A percentile compares a stretch with the other conserved stretches of the same genome.
phyloP scores from a whole-genome alignment of 345 rosid genomes.

The Mangifera indica region DNA sequence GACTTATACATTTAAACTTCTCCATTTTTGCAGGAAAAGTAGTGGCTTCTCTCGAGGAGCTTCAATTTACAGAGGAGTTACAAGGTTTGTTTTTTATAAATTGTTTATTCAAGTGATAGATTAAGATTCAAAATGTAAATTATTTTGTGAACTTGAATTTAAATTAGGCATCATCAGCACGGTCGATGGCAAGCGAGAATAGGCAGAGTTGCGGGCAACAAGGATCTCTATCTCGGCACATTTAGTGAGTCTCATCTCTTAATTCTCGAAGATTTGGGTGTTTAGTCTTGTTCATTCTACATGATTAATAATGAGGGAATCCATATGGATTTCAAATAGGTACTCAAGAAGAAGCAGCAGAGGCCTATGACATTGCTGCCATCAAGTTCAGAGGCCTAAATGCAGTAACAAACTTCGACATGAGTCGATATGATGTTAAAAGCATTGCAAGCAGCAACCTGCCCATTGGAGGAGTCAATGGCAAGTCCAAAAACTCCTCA shows the following conservation, averaged over 20 bases:
- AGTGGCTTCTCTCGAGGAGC: slow-evolving; percentile 99
- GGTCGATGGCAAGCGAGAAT: slow-evolving; percentile 99
- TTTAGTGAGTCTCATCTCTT: slow-evolving; percentile 57
- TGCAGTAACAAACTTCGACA: slow-evolving; percentile 92
- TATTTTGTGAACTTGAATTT: neutral
- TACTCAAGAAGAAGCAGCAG: slow-evolving; percentile 97
- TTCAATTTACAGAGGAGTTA: slow-evolving; percentile 94
- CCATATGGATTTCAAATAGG: slow-evolving; percentile 31
- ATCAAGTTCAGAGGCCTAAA: slow-evolving; percentile 87
- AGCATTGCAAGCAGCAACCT: slow-evolving; percentile 80
- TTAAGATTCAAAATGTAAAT: too few relatives aligned
- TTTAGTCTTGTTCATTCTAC: neutral
- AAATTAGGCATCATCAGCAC: slow-evolving; percentile 88
- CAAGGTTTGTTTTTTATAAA: slow-evolving; percentile 45
- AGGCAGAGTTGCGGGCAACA: slow-evolving; percentile 96
- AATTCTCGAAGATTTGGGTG: too few relatives aligned
- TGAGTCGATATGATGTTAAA: slow-evolving; percentile 89
- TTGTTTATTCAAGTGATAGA: neutral
- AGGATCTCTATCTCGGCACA: slow-evolving; percentile 96
- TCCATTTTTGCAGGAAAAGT: slow-evolving; percentile 54
- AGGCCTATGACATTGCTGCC: slow-evolving; percentile 96
- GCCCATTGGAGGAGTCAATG: slow-evolving; percentile 69
- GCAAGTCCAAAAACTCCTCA: slow-evolving; percentile 42
- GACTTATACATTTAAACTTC: neutral
- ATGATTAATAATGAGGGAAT: slow-evolving; percentile 13